phyloP scores from a whole-genome alignment of 2,329 filamentous ascomycete genomes.

The Arthrobotrys megalospora region DNA sequence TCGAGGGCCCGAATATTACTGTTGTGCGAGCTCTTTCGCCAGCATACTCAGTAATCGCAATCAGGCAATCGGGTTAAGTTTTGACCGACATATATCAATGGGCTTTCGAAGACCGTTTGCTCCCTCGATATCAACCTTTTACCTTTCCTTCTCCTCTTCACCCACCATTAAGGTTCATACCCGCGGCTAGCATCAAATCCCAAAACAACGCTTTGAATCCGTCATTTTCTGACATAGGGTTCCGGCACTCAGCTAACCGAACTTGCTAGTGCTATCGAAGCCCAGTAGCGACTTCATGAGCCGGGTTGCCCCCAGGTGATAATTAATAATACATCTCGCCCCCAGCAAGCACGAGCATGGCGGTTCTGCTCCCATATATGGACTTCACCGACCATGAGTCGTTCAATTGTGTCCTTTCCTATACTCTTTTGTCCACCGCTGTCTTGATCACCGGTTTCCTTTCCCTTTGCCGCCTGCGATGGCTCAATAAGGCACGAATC shows the following conservation, averaged over 20 bases:
- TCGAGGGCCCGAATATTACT: not conserved
- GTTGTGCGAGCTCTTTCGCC: conserved; percentile 27
- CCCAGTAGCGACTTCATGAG: conserved; percentile 30
- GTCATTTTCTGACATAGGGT: conserved; percentile 14
- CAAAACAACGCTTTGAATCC: not conserved
- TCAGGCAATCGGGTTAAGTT: conserved; percentile 12
- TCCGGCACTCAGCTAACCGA: conserved; percentile 47
- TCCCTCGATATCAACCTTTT: conserved; percentile 1
- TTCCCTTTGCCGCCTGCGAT: conserved; percentile 41
- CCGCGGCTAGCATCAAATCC: conserved; percentile 2
- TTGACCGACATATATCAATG: conserved; percentile 33
- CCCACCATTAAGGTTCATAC: conserved; percentile 19
- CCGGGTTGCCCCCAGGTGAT: not conserved
- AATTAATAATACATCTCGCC: conserved; percentile 16
- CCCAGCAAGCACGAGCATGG: conserved; percentile 28
- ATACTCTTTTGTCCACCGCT: conserved; percentile 44
- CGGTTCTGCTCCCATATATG: conserved; percentile 51
- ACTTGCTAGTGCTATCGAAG: conserved; percentile 12
- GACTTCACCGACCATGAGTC: conserved; percentile 36
- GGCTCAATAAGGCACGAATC: conserved; percentile 21
- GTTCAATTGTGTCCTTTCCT: conserved; percentile 29
- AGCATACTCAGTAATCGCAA: conserved; percentile 15
- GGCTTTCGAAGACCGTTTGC: conserved; percentile 5
- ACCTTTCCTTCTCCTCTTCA: conserved; percentile 5
- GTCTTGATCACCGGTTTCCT: conserved; percentile 44